A percentile compares a stretch with the other conserved stretches of the same genome.
These are phyloP conservation scores for Alloteropsis semialata DNA, from an alignment of 176 grass and related monocot species.

Conservation along the genomic window DNA sequence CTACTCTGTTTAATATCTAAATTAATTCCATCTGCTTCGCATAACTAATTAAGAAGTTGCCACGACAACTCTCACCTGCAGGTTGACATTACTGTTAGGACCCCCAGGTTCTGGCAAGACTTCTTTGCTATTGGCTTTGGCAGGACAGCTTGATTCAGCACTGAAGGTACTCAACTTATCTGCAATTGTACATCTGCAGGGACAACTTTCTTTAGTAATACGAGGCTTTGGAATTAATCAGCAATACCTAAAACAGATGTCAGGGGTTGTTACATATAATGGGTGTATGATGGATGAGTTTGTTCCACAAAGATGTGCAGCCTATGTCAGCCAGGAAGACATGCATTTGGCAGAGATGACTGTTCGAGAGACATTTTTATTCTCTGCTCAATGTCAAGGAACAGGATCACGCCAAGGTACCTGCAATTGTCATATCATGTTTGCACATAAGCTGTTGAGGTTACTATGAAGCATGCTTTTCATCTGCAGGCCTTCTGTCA, in stretches of 20 bases:
- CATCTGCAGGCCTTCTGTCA: constrained; percentile 29
- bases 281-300: constrained; percentile 30
- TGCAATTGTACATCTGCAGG: neutral
- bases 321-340: constrained; percentile 37
- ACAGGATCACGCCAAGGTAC: constrained; percentile 24
- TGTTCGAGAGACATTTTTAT: constrained; percentile 30
- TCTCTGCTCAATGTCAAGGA: constrained; percentile 40
- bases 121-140: constrained; percentile 33
- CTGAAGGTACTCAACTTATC: constrained; percentile 19
- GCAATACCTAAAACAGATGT: constrained; percentile 9
- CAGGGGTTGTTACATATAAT: constrained; percentile 38
- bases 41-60: neutral
- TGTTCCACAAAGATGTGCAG: constrained; percentile 20
- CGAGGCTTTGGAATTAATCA: neutral
- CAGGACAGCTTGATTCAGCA: constrained; percentile 31
- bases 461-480: neutral
- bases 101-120: constrained; percentile 40
- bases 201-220: neutral
- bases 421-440: neutral
- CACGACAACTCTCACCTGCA: neutral
- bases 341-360: constrained; percentile 33
- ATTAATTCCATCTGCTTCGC: neutral
- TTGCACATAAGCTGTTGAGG: neutral
- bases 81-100: constrained; percentile 40
- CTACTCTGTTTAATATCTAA: neutral